Evolutionary conservation across 2,329 filamentous ascomycete species (phyloP).

Genomic region (Rhynchosporium graminicola): DNA sequence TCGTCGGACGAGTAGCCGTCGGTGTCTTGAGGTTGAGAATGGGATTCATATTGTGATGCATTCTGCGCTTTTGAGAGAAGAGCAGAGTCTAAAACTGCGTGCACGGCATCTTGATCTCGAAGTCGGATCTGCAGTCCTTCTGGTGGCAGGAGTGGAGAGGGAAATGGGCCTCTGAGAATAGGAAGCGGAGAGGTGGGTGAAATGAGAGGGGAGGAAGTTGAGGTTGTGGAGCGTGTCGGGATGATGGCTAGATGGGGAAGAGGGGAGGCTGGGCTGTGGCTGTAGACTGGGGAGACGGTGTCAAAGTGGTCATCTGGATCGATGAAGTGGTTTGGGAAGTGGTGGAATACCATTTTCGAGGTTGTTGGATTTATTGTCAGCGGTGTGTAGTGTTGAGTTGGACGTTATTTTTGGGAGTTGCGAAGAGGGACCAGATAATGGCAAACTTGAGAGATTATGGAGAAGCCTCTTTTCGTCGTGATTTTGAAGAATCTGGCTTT

Average conservation of each 20-base stretch:
- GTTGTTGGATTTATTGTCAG: neutral
- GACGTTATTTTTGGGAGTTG: too few relatives aligned
- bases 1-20: neutral
- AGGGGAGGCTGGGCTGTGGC: conserved; percentile 1
- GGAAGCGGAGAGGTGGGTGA: neutral
- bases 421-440: too few relatives aligned
- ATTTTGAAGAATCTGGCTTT: too few relatives aligned
- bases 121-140: neutral
- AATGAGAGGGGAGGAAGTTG: neutral
- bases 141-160: neutral
- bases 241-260: neutral
- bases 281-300: neutral
- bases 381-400: neutral
- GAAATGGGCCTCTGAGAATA: neutral
- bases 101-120: neutral
- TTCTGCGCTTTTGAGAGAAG: neutral
- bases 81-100: neutral
- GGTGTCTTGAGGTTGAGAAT: too few relatives aligned
- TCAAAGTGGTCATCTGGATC: neutral
- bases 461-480: too few relatives aligned
- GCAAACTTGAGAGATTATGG: too few relatives aligned
- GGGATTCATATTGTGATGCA: too few relatives aligned
- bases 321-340: neutral
- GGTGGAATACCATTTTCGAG: neutral
- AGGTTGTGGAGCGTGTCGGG: neutral